These are phyloP conservation scores for Suhomyces sp. DNA, from an alignment of 805 yeast genomes.

Conservation along the genomic window DNA sequence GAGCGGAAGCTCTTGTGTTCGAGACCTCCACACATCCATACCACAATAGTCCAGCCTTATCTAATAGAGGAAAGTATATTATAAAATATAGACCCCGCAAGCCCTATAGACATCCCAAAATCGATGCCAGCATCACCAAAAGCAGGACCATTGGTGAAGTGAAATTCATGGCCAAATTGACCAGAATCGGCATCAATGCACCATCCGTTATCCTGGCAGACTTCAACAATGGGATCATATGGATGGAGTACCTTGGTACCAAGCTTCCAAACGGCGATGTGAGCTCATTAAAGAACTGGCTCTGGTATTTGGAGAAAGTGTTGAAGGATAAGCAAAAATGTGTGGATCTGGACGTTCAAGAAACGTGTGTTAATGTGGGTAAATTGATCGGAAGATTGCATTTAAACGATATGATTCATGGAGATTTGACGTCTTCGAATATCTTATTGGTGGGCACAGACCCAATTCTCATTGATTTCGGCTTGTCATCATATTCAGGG, in stretches of 20 bases:
- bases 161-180: constrained; percentile 62
- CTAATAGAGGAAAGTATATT: constrained; percentile 45
- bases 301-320: constrained; percentile 58
- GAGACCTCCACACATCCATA: constrained; percentile 67
- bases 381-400: constrained; percentile 69
- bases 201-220: constrained; percentile 81
- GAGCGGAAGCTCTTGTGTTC: constrained; percentile 88
- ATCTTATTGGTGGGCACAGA: constrained; percentile 49
- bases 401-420: constrained; percentile 78
- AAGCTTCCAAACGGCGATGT: constrained; percentile 48
- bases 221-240: constrained; percentile 71
- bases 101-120: constrained; percentile 81
- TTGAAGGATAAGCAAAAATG: constrained; percentile 18
- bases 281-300: constrained; percentile 69
- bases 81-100: constrained; percentile 87
- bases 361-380: constrained; percentile 58
- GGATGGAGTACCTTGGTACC: constrained; percentile 82
- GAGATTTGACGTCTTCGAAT: constrained; percentile 91
- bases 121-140: constrained; percentile 75
- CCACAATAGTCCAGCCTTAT: constrained; percentile 25
- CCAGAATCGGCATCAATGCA: constrained; percentile 57
- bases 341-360: constrained; percentile 37
- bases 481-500: constrained; percentile 73
- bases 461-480: constrained; percentile 86
- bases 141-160: constrained; percentile 85